Base-by-base conservation (phyloP, 2,329 filamentous ascomycete species). In the Grosmannia clavigera region DNA sequence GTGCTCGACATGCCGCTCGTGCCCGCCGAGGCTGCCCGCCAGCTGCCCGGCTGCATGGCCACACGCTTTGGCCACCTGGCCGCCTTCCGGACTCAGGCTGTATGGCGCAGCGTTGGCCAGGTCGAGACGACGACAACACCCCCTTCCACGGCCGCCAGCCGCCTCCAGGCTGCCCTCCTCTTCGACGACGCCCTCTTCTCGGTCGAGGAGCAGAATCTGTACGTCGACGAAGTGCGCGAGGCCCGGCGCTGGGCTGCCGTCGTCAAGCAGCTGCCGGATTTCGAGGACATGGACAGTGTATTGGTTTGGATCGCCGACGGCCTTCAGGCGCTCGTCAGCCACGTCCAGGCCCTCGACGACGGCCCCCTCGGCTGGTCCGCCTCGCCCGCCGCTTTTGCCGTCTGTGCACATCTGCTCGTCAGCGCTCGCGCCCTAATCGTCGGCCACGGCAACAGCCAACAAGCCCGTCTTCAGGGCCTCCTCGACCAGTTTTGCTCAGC, bases 201-300 rank as follows among this genome's bases (percentile, higher is more conserved):
- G 0, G 80, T 90, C 60, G 94, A 99, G 72, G 92, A 95, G 70
- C 91, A 95, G 70, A 99, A 99, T 69, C 78, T 96, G n/a, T 97
- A 90, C 70, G 76, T 92, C 57, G 92, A 97, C 70, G 85, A 91
- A 65, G 82, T 90, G 6, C 78, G 84, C 55, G 92, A 96, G 70
- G 78, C 84, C 3, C 73, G 78, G 22, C 70, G 83, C n/a, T 96
- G 91, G 90, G 73, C 78, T 0, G 70, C 70, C 19, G 74, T 82
- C 3, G 73, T 88, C 35, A 4, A 27, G 22, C 31, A 51, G 43
- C 27, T 14, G 10, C 27, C 11, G 48, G 31, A 33, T 5, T 68
- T 65, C 64, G 59, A 64, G 3, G 59, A 55, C 3, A 60, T 66
- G 1, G 59, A 40, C 38, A 5, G 5, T 14, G 16, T 16, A 12